These are phyloP conservation scores for Laguncularia racemosa DNA, from an alignment of 345 rosid species.

Conservation along the genomic window DNA sequence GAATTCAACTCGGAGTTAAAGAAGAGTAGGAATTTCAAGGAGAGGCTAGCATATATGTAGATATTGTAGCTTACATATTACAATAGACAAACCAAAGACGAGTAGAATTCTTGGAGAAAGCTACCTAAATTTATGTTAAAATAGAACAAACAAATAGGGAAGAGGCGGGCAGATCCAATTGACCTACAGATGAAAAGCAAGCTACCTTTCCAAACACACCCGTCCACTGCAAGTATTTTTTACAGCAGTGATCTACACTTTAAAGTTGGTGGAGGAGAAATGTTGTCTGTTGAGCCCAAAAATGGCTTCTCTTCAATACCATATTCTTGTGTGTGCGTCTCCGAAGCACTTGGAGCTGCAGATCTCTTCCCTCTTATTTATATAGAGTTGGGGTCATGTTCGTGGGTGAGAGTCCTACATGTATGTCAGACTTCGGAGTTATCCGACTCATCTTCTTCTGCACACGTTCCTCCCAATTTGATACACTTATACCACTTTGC, in stretches of 20 bases:
- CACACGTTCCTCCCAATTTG: constrained; percentile 50
- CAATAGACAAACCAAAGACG: no score
- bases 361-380: constrained; percentile 20
- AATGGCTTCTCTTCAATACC: no score
- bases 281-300: no score
- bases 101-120: constrained; percentile 1
- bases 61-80: no score
- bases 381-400: constrained; percentile 12
- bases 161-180: constrained; percentile 11
- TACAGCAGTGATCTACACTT: no score
- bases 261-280: no score
- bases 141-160: constrained; percentile 15
- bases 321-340: no score
- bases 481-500: constrained; percentile 89
- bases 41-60: no score
- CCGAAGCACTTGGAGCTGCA: constrained; percentile 1
- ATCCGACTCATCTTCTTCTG: constrained; percentile 25
- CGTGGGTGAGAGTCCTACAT: background rate
- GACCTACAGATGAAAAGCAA: constrained; percentile 6
- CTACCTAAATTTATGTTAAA: constrained; percentile 4
- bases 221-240: background rate
- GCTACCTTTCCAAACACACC: constrained; percentile 4
- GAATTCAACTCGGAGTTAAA: no score
- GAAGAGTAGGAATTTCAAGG: no score
- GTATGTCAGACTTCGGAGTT: constrained; percentile 37